Base-by-base conservation (phyloP, 2,329 filamentous ascomycete species). In the Orbilia quercus region DNA sequence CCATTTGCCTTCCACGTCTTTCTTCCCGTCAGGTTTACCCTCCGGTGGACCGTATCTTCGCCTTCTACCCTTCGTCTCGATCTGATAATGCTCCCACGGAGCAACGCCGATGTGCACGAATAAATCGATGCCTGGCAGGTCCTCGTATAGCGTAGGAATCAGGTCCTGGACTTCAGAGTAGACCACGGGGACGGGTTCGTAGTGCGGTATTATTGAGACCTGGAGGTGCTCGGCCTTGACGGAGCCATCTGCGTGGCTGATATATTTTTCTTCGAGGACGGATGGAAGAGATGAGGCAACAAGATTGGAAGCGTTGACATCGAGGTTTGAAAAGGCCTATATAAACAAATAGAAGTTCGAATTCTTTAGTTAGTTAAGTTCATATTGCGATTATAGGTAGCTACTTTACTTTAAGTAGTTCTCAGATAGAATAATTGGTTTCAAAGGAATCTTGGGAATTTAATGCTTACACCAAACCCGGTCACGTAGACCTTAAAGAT, bases 401-500 rank as follows among this genome's bases (percentile, higher is more conserved):
- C n/a, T n/a, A n/a, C n/a, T n/a, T n/a, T n/a, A n/a, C n/a, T n/a
- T n/a, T n/a, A n/a, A n/a, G n/a, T n/a, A n/a, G n/a, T n/a, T n/a
- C n/a, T n/a, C n/a, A n/a, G n/a, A n/a, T n/a, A n/a, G n/a, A n/a
- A n/a, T n/a, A n/a, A n/a, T n/a, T n/a, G n/a, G n/a, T n/a, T n/a
- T n/a, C n/a, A n/a, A n/a, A n/a, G n/a, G n/a, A n/a, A n/a, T n/a
- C n/a, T n/a, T n/a, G n/a, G n/a, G n/a, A n/a, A n/a, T n/a, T n/a
- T n/a, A n/a, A 12, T 12, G 53, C 53, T 14, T 65, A 73, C 69
- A 25, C 60, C 60, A 38, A 73, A 73, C 25, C 69, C 69, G 11
- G 69, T 73, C 18, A 73, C 54, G 42, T 73, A 73, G 18, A 73
- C 69, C 47, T 66, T 73, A 54, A 73, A 73, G 16, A 66, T 31